phyloP scores from a whole-genome alignment of 805 yeast genomes.

The Lachancea sp. region DNA sequence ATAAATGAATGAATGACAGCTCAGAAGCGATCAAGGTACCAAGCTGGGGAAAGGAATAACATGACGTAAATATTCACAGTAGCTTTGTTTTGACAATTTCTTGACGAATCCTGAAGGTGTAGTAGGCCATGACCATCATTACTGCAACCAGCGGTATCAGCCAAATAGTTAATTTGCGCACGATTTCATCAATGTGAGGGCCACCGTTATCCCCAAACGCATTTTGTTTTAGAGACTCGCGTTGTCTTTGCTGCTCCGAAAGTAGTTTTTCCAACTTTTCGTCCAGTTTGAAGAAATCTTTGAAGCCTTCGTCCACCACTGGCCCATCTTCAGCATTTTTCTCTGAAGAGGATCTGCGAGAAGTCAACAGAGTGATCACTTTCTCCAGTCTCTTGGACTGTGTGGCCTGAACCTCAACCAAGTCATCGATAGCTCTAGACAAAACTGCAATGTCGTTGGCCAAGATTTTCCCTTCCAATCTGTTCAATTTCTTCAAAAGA shows the following conservation, averaged over 20 bases:
- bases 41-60: neutral
- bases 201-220: constrained; percentile 11
- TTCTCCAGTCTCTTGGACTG: constrained; percentile 20
- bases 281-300: constrained; percentile 26
- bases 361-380: constrained; percentile 12
- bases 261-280: constrained; percentile 27
- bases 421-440: constrained; percentile 19
- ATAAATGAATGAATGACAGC: constrained; percentile 8
- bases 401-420: constrained; percentile 21
- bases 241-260: constrained; percentile 28
- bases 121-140: constrained; percentile 31
- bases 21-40: neutral
- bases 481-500: constrained; percentile 27
- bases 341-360: constrained; percentile 3
- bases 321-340: constrained; percentile 7
- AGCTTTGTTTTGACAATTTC: constrained; percentile 32
- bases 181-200: constrained; percentile 31
- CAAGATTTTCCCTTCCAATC: constrained; percentile 31
- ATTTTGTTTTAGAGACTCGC: constrained; percentile 20
- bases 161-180: constrained; percentile 26
- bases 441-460: constrained; percentile 30
- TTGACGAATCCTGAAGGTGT: constrained; percentile 31
- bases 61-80: constrained; percentile 12
- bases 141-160: constrained; percentile 26
- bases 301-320: constrained; percentile 13